Evolutionary conservation across 306 rosid genomes (phyloP).

Genomic region (Glycine soja): DNA sequence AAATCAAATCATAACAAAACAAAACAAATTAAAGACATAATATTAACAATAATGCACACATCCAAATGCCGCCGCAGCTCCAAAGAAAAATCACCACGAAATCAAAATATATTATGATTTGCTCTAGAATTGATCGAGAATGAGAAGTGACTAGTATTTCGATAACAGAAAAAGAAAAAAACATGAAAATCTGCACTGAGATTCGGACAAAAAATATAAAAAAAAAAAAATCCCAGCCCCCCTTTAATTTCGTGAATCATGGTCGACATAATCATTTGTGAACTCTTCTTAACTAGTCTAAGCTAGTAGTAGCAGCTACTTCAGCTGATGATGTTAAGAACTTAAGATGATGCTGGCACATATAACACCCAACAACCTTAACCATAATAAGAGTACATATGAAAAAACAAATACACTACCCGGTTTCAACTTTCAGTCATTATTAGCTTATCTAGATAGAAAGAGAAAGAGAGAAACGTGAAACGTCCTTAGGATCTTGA

Average conservation of each 20-base stretch:
- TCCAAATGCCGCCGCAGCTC: slow-evolving; percentile 48
- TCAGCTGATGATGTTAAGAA: slow-evolving; percentile 48
- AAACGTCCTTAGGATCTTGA: slow-evolving; percentile 70
- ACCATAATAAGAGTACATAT: slow-evolving; percentile 4
- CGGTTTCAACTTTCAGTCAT: slow-evolving; percentile 33
- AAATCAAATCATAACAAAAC: slow-evolving; percentile 2
- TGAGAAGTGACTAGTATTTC: slow-evolving; percentile 45
- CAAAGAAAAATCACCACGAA: slow-evolving; percentile 35
- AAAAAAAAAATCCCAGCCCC: slow-evolving; percentile 48
- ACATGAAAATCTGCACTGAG: slow-evolving; percentile 66
- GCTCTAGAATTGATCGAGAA: slow-evolving; percentile 33
- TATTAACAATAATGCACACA: slow-evolving; percentile 42
- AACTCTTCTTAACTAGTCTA: slow-evolving; percentile 41
- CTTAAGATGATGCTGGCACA: slow-evolving; percentile 23
- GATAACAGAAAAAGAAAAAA: slow-evolving; percentile 11
- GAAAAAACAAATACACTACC: not conserved
- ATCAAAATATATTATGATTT: slow-evolving; percentile 9
- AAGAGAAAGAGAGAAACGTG: not conserved
- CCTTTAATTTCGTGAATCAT: slow-evolving; percentile 54
- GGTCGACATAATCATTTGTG: slow-evolving; percentile 48
- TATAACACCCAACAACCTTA: slow-evolving; percentile 29
- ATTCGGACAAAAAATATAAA: slow-evolving; percentile 52
- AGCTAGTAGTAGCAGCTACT: slow-evolving; percentile 45
- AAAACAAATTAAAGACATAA: not conserved
- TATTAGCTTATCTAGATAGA: not conserved